Evolutionary conservation across 441 rosid species (phyloP), one percentile per base, ranked within the genome.

Genomic region (Arabidopsis hybrid): DNA sequence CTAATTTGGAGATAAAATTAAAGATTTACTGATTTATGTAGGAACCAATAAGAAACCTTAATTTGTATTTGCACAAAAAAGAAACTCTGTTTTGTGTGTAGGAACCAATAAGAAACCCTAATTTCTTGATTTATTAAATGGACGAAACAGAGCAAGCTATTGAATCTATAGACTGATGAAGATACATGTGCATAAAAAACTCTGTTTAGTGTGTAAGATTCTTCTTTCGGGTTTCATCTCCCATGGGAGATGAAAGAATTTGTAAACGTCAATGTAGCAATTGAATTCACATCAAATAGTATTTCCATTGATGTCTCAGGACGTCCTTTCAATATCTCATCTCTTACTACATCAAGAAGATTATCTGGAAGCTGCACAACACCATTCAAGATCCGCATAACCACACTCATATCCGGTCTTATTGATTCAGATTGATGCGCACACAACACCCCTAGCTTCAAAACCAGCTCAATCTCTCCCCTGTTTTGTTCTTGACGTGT

Each of bases 361-460:
- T 80, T 79, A 4, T 57, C 67, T 1, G 72, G 80, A 31, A 71
- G 75, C 8, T 65, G 40, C 0, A 55, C 32, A 8, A 9, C 72
- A 0, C 80, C 80, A 8, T 49, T n/a, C 50, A 76, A 50, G 12
- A 71, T 50, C 57, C 26, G 69, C 72, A 78, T 59, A 26, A 78
- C 80, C 9, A 53, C 32, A 50, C 73, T 62, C 82, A 65, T 81
- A 29, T 49, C 59, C 0, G 87, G 85, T 56, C 78, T 79, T 5
- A 69, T 17, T 5, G 78, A 75, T 45, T 67, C 80, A 45, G 65
- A 49, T 16, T 76, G 83, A 69, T 74, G 82, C 0, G 79, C 74
- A 10, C 83, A 85, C 43, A 79, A 50, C 50, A 79, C 34, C 50
- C 84, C 86, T 1, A 82, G 83, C 42, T 62, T 77, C 56, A 80